Conservation (phyloP, 176 grass and related monocot species). For the Oryza nivara region DNA sequence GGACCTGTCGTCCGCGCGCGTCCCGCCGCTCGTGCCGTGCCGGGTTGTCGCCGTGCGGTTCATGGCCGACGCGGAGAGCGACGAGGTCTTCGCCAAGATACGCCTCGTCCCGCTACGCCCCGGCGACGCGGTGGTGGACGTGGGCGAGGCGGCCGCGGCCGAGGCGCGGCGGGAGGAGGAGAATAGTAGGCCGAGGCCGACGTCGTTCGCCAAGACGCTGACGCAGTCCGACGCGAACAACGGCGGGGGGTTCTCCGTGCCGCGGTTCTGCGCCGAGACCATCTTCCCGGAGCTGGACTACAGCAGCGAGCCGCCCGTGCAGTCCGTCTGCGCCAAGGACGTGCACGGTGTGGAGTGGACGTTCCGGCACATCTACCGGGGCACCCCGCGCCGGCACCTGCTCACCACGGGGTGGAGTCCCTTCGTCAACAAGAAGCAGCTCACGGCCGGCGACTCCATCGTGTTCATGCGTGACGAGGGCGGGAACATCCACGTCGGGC, state of each 20-base stretch:
- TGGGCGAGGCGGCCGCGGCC: slow-evolving; percentile 32
- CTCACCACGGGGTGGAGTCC: slow-evolving; percentile 92
- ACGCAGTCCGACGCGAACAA: slow-evolving; percentile 98
- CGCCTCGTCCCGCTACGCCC: slow-evolving; percentile 56
- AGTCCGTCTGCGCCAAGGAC: slow-evolving; percentile 66
- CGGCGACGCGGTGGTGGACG: slow-evolving; percentile 41
- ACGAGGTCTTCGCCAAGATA: slow-evolving; percentile 81
- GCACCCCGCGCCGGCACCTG: slow-evolving; percentile 84
- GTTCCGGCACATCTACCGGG: slow-evolving; percentile 97
- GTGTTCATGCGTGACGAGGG: slow-evolving; percentile 74
- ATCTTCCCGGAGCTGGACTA: slow-evolving; percentile 92
- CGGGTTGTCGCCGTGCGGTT: slow-evolving; percentile 63
- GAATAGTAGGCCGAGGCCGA: slow-evolving; percentile 34
- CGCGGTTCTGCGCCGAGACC: slow-evolving; percentile 81
- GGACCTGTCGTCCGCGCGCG: slow-evolving; percentile 43
- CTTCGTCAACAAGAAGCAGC: slow-evolving; percentile 86
- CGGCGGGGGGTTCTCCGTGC: slow-evolving; percentile 86
- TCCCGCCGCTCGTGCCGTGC: slow-evolving; percentile 62
- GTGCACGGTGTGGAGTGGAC: slow-evolving; percentile 82
- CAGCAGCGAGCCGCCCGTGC: slow-evolving; percentile 58
- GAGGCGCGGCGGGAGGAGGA: not conserved
- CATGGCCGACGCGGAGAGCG: slow-evolving; percentile 70
- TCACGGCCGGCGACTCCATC: slow-evolving; percentile 77
- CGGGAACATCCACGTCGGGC: slow-evolving; percentile 71
- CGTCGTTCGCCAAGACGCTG: slow-evolving; percentile 84